Percentiles rank a stretch among this genome's conserved stretches.
These are phyloP conservation scores for Amanita molliuscula DNA, from an alignment of 768 basidiomycete species.

Conservation along the genomic window DNA sequence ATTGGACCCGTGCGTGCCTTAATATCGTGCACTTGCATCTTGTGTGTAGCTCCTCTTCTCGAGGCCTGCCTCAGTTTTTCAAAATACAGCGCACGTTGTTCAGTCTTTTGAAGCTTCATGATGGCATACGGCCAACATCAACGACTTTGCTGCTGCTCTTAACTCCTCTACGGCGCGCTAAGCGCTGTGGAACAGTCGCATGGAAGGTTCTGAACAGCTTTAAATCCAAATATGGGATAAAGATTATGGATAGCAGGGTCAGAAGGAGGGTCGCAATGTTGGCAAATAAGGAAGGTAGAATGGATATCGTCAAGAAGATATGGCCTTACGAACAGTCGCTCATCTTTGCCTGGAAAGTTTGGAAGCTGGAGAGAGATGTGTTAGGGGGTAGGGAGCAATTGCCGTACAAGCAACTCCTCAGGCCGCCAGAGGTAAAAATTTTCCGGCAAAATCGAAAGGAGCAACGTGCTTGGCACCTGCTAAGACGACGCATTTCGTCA, in stretches of 20 bases:
- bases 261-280: slow-evolving; percentile 46
- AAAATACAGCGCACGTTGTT: slow-evolving; percentile 32
- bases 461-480: not conserved
- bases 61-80: slow-evolving; percentile 34
- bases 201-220: slow-evolving; percentile 33
- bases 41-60: slow-evolving; percentile 18
- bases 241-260: slow-evolving; percentile 46
- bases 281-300: slow-evolving; percentile 56
- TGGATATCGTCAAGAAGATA: slow-evolving; percentile 34
- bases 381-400: slow-evolving; percentile 9
- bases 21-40: slow-evolving; percentile 48
- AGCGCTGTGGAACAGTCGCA: slow-evolving; percentile 47
- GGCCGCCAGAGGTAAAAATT: not conserved
- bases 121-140: slow-evolving; percentile 43
- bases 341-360: slow-evolving; percentile 9
- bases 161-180: slow-evolving; percentile 34
- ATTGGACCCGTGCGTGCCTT: slow-evolving; percentile 27
- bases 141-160: slow-evolving; percentile 53
- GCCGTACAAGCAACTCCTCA: slow-evolving; percentile 5
- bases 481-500: not conserved
- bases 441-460: slow-evolving; percentile 5
- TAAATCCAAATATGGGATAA: slow-evolving; percentile 42
- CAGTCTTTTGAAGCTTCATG: slow-evolving; percentile 34
- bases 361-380: slow-evolving; percentile 12
- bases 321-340: slow-evolving; percentile 11